Conservation (phyloP, 169 alveolate species). For the Pseudocohnilembus persalinus region DNA sequence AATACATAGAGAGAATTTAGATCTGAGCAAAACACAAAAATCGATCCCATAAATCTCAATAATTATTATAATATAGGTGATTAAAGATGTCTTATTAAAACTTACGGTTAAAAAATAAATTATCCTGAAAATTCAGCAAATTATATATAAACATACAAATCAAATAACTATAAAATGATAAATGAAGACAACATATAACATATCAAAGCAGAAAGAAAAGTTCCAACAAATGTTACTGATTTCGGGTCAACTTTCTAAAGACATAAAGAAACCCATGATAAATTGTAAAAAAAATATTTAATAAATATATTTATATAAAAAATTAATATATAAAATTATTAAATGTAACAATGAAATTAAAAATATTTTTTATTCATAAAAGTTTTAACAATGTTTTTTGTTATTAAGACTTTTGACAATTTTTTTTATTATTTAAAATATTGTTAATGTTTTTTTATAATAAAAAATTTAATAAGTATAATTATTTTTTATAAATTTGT, state of each 20-base stretch:
- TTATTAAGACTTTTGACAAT: no score
- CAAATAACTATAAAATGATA: conserved; percentile 18
- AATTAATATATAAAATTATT: no score
- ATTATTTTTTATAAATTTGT: no score
- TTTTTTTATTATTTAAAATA: no score
- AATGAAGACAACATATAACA: conserved; percentile 36
- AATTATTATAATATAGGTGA: conserved; percentile 35
- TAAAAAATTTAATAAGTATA: no score
- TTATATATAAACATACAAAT: conserved; percentile 31
- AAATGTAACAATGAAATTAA: no score
- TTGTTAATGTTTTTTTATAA: no score
- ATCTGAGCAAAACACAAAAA: conserved; percentile 21
- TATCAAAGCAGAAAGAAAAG: conserved; percentile 34
- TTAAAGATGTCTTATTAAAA: conserved; percentile 32
- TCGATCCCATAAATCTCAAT: conserved; percentile 28
- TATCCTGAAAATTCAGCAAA: conserved; percentile 46
- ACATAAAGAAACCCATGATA: conserved; percentile 41
- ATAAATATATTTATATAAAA: no score
- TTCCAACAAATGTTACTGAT: conserved; percentile 36
- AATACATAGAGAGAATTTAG: conserved; percentile 40
- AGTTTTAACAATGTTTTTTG: no score
- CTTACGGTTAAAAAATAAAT: conserved; percentile 15
- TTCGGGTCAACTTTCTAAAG: conserved; percentile 43
- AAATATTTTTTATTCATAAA: no score
- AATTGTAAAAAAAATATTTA: conserved; percentile 13